Evolutionary conservation across 495 filamentous ascomycete species (phyloP), one percentile per base, ranked within the genome.

Genomic region (Penicillium crystallinum): DNA sequence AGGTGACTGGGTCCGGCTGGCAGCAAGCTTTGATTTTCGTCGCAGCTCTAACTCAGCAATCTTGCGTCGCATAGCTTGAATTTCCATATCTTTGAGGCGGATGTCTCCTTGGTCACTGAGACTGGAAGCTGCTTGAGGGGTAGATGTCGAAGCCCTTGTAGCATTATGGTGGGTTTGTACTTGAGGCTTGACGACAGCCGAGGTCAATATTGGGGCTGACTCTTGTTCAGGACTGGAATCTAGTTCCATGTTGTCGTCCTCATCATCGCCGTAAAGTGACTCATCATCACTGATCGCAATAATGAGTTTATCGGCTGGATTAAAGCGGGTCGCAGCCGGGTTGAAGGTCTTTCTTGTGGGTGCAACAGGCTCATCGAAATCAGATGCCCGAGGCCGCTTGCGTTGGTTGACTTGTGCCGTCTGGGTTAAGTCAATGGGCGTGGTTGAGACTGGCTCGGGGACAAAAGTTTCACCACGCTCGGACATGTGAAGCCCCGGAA

Each of bases 301-400:
- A 23, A 79, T 61, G 7, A 81, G 67, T 43, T 66, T 71, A 30
- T 63, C 59, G 11, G 65, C 59, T 4, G 53, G 40, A 29, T 49
- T 33, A 14, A 34, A 30, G 11, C 55, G 45, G 21, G 49, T 57
- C 6, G 49, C 52, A 14, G 60, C 59, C 3, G 68, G 78, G 29
- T 77, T 81, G 54, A 86, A 87, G 14, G 81, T 77, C 43, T 83
- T 81, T 61, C 89, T 93, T 25, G 75, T 60, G n/a, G 76, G 63
- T 14, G 69, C 60, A 17, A 71, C 43, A 43, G 72, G 47, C 55
- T 81, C 72, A 52, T 82, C 81, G 37, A 95, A 91, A 62, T 95
- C 91, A 12, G 88, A 79, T 31, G 91, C 90, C 37, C 88, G 86
- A n/a, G 88, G 89, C 18, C 91, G 85, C 66, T 96, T 96, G 17